Evolutionary conservation across 192 early-diverging fungal species (phyloP).

Genomic region (Paraglomus brasilianum): DNA sequence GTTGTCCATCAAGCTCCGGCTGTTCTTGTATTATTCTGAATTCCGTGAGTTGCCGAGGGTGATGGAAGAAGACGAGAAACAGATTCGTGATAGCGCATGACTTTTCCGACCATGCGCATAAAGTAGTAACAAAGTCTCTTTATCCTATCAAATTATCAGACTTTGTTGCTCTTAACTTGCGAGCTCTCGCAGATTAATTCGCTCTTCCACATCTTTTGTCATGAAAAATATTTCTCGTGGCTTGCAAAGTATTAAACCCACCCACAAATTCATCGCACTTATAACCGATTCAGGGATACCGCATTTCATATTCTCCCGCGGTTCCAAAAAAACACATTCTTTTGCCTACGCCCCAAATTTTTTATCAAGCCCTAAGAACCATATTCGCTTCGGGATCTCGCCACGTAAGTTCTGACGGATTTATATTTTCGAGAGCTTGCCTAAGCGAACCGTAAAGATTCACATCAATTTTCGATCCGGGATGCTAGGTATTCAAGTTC

Average conservation of each 20-base stretch:
- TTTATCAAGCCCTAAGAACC: slow-evolving; percentile 16
- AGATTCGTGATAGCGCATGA: too few relatives aligned
- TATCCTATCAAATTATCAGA: too few relatives aligned
- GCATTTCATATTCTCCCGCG: slow-evolving; percentile 25
- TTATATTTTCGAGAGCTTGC: slow-evolving; percentile 12
- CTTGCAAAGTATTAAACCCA: slow-evolving; percentile 1
- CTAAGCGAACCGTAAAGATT: slow-evolving; percentile 18
- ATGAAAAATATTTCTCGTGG: slow-evolving; percentile 5
- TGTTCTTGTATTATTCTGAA: too few relatives aligned
- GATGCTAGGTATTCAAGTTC: slow-evolving; percentile 18
- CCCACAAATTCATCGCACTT: slow-evolving; percentile 19
- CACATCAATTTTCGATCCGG: not conserved
- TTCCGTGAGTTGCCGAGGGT: too few relatives aligned
- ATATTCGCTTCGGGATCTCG: slow-evolving; percentile 19
- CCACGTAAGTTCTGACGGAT: slow-evolving; percentile 4
- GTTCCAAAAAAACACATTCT: slow-evolving; percentile 13
- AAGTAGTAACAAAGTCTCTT: too few relatives aligned
- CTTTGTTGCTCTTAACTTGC: too few relatives aligned
- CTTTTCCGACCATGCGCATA: too few relatives aligned
- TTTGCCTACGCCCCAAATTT: slow-evolving; percentile 8
- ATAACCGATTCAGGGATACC: not conserved
- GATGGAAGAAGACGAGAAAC: too few relatives aligned
- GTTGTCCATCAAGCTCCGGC: too few relatives aligned
- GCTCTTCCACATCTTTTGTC: slow-evolving; percentile 8
- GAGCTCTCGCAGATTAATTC: too few relatives aligned